A percentile compares a stretch with the other conserved stretches of the same genome.
phyloP scores from a whole-genome alignment of 2,329 filamentous ascomycete species.

The Colletotrichum sp. region DNA sequence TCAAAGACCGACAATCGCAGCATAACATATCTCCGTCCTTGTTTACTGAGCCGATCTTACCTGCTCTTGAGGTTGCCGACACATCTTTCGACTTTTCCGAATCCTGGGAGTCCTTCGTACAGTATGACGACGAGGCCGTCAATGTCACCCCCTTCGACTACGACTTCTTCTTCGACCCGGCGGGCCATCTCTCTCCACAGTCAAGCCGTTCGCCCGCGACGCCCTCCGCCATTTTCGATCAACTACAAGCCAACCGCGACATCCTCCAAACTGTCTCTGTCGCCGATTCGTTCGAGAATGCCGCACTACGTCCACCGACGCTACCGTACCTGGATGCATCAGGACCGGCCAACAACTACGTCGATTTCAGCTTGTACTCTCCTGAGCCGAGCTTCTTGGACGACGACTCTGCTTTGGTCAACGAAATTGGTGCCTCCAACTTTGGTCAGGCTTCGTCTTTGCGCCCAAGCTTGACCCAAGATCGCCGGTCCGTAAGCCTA shows the following conservation, averaged over 20 bases:
- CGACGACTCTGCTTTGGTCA: constrained; percentile 48
- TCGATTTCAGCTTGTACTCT: constrained; percentile 63
- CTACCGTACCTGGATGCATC: constrained; percentile 48
- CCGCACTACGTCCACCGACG: constrained; percentile 1
- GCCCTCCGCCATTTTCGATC: constrained; percentile 31
- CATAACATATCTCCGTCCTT: constrained; percentile 2
- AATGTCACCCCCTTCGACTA: constrained; percentile 41
- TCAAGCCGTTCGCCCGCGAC: constrained; percentile 34
- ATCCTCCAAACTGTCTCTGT: neutral
- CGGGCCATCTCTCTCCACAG: constrained; percentile 45
- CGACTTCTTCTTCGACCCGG: constrained; percentile 51
- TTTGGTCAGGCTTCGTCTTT: neutral
- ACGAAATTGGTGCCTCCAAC: constrained; percentile 21
- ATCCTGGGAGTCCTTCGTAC: constrained; percentile 51
- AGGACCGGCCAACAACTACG: constrained; percentile 46
- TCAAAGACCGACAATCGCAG: neutral
- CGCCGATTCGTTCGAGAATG: neutral
- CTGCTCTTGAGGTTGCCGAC: constrained; percentile 22
- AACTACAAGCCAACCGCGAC: neutral
- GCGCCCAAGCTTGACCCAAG: neutral
- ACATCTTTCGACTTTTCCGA: constrained; percentile 27
- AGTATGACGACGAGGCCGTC: constrained; percentile 44
- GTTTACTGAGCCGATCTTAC: constrained; percentile 22
- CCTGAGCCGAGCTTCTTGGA: constrained; percentile 53
- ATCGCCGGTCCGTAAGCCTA: neutral